phyloP scores from a whole-genome alignment of 768 basidiomycete species.

The Psilocybe sp. region DNA sequence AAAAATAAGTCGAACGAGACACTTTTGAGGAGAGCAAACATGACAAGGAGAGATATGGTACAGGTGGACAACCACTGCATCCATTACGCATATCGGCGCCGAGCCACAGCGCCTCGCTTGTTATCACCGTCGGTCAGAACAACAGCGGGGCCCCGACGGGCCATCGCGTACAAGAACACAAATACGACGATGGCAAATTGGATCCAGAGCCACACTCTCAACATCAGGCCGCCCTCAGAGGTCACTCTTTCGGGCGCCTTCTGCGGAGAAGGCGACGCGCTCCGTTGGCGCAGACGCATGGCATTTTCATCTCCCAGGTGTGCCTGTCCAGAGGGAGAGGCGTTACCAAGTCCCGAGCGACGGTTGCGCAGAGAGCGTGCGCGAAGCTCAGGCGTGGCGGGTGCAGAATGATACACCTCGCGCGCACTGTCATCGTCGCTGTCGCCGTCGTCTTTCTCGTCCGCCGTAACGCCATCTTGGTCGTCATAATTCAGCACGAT shows the following conservation, averaged over 20 bases:
- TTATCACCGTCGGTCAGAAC: conserved; percentile 35
- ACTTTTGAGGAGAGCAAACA: too few species aligned
- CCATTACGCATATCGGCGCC: not conserved
- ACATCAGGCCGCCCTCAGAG: conserved; percentile 21
- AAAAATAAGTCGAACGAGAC: too few species aligned
- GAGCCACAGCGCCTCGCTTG: conserved; percentile 7
- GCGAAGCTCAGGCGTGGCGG: not conserved
- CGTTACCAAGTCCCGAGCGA: not conserved
- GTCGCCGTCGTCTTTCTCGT: not conserved
- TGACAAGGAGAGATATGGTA: too few species aligned
- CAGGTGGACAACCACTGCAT: too few species aligned
- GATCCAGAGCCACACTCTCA: conserved; percentile 83
- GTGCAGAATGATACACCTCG: not conserved
- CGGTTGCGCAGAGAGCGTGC: not conserved
- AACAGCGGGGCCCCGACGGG: conserved; percentile 69
- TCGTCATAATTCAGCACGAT: not conserved
- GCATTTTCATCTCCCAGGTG: too few species aligned
- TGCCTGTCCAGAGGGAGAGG: not conserved
- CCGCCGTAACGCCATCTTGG: not conserved
- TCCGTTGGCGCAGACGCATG: conserved; percentile 14
- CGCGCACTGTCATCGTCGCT: not conserved
- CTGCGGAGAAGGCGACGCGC: conserved; percentile 1
- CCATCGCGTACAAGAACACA: conserved; percentile 82
- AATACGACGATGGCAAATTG: conserved; percentile 74
- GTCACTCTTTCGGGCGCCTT: conserved; percentile 10